These are phyloP conservation scores for Candida glaebosa DNA, from an alignment of 805 yeast genomes.

Conservation along the genomic window DNA sequence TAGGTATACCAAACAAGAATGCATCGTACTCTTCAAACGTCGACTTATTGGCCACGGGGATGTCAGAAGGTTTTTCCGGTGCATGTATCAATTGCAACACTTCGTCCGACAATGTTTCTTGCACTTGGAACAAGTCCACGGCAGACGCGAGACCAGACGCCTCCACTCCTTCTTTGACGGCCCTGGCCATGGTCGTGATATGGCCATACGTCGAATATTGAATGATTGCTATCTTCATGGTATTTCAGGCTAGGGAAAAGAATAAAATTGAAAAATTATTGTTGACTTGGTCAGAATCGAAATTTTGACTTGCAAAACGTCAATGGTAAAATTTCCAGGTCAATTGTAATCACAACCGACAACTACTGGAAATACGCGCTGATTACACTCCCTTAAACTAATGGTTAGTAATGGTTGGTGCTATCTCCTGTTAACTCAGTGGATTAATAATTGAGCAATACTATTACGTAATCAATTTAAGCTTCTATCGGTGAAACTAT, in stretches of 20 bases:
- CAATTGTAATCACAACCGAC: too few relatives aligned
- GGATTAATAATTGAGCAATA: neutral
- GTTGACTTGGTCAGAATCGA: too few relatives aligned
- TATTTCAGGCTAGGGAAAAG: neutral
- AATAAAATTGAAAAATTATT: too few relatives aligned
- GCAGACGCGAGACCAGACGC: constrained; percentile 54
- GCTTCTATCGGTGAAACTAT: too few relatives aligned
- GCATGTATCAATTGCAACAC: constrained; percentile 65
- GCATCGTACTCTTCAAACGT: constrained; percentile 65
- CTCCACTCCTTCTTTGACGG: constrained; percentile 66
- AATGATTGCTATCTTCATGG: constrained; percentile 63
- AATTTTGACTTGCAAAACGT: too few relatives aligned
- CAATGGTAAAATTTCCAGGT: too few relatives aligned
- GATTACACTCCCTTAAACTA: too few relatives aligned
- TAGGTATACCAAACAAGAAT: constrained; percentile 74
- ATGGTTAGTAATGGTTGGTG: too few relatives aligned
- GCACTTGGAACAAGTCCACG: constrained; percentile 74
- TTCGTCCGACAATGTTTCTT: constrained; percentile 69
- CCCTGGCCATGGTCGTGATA: constrained; percentile 63
- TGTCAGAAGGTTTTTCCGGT: constrained; percentile 51
- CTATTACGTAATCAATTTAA: neutral
- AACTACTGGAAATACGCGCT: too few relatives aligned
- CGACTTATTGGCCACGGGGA: constrained; percentile 57
- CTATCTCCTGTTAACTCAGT: neutral
- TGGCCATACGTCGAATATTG: constrained; percentile 84